These are phyloP conservation scores for Arabidopsis suecica DNA, from an alignment of 345 rosid species.

Conservation along the genomic window DNA sequence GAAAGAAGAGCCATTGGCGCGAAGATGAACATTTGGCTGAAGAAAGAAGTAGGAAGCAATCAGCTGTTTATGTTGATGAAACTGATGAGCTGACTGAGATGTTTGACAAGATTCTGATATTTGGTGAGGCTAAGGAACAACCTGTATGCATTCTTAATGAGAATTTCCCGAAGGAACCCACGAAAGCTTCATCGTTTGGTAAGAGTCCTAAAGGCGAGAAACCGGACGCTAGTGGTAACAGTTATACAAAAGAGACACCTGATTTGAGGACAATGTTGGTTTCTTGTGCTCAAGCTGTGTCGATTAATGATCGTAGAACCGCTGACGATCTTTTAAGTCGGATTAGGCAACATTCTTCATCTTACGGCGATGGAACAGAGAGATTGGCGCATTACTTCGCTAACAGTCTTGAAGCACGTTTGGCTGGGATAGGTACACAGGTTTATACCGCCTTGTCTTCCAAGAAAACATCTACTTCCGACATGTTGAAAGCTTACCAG, in stretches of 20 bases:
- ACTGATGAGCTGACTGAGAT: constrained; percentile 60
- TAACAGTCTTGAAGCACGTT: constrained; percentile 76
- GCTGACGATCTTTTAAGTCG: constrained; percentile 67
- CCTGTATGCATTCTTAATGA: constrained; percentile 44
- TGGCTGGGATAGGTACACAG: constrained; percentile 62
- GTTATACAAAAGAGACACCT: constrained; percentile 51
- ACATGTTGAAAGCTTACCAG: constrained; percentile 67
- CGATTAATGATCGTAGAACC: constrained; percentile 60
- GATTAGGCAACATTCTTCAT: constrained; percentile 72
- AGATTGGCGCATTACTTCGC: constrained; percentile 83
- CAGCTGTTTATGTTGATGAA: constrained; percentile 51
- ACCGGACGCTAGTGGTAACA: constrained; percentile 27
- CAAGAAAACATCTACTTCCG: constrained; percentile 59
- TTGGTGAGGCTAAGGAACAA: constrained; percentile 26
- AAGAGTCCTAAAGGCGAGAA: constrained; percentile 38
- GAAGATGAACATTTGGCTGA: constrained; percentile 54
- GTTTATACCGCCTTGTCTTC: constrained; percentile 50
- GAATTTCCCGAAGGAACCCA: constrained; percentile 2
- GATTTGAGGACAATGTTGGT: constrained; percentile 76
- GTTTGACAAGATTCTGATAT: constrained; percentile 66
- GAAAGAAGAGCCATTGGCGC: constrained; percentile 57
- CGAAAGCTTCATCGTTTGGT: constrained; percentile 13
- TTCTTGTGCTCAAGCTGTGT: constrained; percentile 81
- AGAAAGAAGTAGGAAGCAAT: constrained; percentile 66
- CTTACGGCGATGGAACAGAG: constrained; percentile 75